These are phyloP conservation scores for Trematosphaeria pertusa DNA, from an alignment of 2,329 filamentous ascomycete species.

Conservation along the genomic window DNA sequence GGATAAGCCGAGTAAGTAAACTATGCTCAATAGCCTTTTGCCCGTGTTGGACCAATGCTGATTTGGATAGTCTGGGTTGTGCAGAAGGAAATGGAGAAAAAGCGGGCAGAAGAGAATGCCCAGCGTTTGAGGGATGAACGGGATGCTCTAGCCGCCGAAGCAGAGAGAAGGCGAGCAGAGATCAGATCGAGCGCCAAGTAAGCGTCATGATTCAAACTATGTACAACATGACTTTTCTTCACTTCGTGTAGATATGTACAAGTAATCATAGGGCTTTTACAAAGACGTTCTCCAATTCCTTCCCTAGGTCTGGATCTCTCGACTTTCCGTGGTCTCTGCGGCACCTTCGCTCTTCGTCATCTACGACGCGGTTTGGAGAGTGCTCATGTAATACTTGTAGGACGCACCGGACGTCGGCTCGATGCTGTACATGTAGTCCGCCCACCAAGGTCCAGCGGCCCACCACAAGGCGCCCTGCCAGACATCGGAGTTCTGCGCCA, in stretches of 20 bases:
- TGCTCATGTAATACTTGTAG: slow-evolving; percentile 16
- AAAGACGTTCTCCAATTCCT: too few relatives aligned
- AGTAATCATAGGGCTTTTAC: background rate
- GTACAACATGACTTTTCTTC: slow-evolving; percentile 10
- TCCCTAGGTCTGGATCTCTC: too few relatives aligned
- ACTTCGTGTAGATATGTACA: slow-evolving; percentile 19
- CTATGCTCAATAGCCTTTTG: too few relatives aligned
- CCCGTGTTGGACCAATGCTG: too few relatives aligned
- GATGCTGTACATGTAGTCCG: slow-evolving; percentile 56
- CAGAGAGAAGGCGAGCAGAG: slow-evolving; percentile 41
- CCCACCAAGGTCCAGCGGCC: slow-evolving; percentile 62
- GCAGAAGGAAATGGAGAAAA: slow-evolving; percentile 43
- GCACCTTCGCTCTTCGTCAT: too few relatives aligned
- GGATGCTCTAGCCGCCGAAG: slow-evolving; percentile 39
- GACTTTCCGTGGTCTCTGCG: too few relatives aligned
- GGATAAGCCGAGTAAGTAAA: slow-evolving; percentile 80
- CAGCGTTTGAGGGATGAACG: slow-evolving; percentile 40
- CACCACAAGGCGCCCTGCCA: slow-evolving; percentile 63
- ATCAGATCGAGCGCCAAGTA: slow-evolving; percentile 40
- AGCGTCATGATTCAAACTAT: slow-evolving; percentile 7
- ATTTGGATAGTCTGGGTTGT: slow-evolving; percentile 47
- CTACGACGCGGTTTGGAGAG: slow-evolving; percentile 11
- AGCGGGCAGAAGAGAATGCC: slow-evolving; percentile 32
- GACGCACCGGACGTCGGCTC: slow-evolving; percentile 57
- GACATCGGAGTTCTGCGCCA: slow-evolving; percentile 58